Evolutionary conservation across 2,329 filamentous ascomycete genomes (phyloP).

Genomic region (Fusarium illudens): DNA sequence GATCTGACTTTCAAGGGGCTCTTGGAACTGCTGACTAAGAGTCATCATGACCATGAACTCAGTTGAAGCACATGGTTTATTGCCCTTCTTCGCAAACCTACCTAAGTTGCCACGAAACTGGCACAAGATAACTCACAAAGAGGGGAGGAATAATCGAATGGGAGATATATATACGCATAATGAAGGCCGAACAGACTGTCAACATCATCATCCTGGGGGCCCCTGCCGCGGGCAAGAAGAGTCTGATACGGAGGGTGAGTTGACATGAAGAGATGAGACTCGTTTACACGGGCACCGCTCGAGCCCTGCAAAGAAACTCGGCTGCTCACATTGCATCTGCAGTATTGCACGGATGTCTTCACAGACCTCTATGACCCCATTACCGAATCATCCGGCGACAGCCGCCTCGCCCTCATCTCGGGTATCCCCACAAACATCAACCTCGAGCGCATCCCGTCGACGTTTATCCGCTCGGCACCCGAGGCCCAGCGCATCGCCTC

Average conservation of each 20-base stretch:
- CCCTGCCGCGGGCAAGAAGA: constrained; percentile 27
- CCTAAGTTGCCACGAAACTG: neutral
- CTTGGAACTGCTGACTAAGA: constrained; percentile 31
- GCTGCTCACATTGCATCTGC: neutral
- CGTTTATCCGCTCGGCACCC: constrained; percentile 10
- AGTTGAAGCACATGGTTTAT: constrained; percentile 15
- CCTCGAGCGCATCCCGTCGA: constrained; percentile 27
- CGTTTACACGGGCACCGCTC: neutral
- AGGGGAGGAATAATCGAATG: neutral
- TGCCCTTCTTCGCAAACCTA: neutral
- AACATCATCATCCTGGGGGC: constrained; percentile 32
- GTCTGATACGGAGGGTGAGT: constrained; percentile 34
- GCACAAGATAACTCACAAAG: neutral
- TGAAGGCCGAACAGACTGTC: constrained; percentile 15
- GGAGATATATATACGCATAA: neutral
- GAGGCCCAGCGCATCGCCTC: constrained; percentile 14
- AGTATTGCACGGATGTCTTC: constrained; percentile 31
- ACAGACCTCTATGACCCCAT: constrained; percentile 30
- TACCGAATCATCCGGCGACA: constrained; percentile 23
- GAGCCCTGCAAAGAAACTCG: neutral
- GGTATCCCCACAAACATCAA: constrained; percentile 21
- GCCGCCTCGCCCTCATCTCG: constrained; percentile 19
- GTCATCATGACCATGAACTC: constrained; percentile 15
- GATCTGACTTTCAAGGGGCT: neutral
- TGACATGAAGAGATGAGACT: neutral